Conservation (phyloP, 805 yeast genomes). For the Scheffersomyces ergatensis region DNA sequence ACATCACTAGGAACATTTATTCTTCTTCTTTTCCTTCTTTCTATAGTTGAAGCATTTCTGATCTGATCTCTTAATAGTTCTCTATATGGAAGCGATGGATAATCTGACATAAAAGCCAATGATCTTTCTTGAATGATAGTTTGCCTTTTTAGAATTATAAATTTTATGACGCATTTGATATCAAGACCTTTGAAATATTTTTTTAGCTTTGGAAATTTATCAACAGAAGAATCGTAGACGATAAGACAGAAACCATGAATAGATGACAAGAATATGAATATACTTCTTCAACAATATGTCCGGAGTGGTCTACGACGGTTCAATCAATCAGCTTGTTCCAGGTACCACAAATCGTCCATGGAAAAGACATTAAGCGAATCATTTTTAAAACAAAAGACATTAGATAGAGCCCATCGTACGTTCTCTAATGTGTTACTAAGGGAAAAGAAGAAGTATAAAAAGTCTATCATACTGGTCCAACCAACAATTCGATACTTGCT, state of each 20-base stretch:
- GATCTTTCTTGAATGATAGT: too few species aligned
- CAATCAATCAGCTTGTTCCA: too few species aligned
- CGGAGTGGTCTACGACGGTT: background rate
- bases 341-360: too few species aligned
- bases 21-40: constrained; percentile 3
- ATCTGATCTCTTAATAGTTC: background rate
- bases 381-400: constrained; percentile 4
- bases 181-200: too few species aligned
- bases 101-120: background rate
- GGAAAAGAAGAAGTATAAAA: constrained; percentile 9
- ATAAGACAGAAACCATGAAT: background rate
- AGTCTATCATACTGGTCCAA: constrained; percentile 4
- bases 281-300: background rate
- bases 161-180: too few species aligned
- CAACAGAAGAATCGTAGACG: too few species aligned
- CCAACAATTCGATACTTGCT: constrained; percentile 10
- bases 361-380: background rate
- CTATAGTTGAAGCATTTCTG: background rate
- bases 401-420: constrained; percentile 17
- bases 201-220: background rate
- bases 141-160: too few species aligned
- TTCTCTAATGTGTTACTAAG: constrained; percentile 11
- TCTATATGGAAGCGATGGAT: background rate
- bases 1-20: background rate
- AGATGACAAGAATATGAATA: background rate